Conservation (phyloP, 805 yeast species). For the Ogataea polymorpha region DNA sequence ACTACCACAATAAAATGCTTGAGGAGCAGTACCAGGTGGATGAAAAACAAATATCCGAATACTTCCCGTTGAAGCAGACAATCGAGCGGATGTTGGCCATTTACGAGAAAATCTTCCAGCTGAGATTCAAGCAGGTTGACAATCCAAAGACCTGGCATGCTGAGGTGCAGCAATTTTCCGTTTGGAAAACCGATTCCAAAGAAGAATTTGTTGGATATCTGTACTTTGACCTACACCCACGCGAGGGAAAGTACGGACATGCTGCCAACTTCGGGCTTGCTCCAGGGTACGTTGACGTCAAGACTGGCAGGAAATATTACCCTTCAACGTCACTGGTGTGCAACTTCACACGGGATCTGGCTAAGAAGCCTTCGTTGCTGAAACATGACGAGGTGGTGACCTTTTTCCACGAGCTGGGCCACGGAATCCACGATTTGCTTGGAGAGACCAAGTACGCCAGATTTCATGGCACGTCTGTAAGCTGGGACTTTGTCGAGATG, state of each 20-base stretch:
- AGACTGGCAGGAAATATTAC: constrained; percentile 45
- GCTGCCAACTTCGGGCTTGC: constrained; percentile 77
- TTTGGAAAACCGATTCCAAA: constrained; percentile 57
- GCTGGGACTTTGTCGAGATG: constrained; percentile 87
- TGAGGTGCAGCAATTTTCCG: constrained; percentile 72
- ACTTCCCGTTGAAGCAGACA: constrained; percentile 71
- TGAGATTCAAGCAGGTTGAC: constrained; percentile 57
- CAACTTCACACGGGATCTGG: constrained; percentile 75
- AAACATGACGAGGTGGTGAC: constrained; percentile 79
- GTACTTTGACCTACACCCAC: constrained; percentile 78
- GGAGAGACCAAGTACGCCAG: constrained; percentile 62
- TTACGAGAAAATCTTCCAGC: constrained; percentile 65
- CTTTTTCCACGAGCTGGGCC: constrained; percentile 87
- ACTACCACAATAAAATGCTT: constrained; percentile 60
- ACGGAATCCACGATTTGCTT: constrained; percentile 77
- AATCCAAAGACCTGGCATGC: constrained; percentile 65
- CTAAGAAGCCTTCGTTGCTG: constrained; percentile 67
- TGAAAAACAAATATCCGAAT: constrained; percentile 67
- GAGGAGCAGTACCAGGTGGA: constrained; percentile 72
- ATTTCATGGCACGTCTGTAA: constrained; percentile 75
- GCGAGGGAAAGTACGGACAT: constrained; percentile 84
- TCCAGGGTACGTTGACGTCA: constrained; percentile 52
- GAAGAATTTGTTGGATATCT: constrained; percentile 74
- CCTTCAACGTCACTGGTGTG: constrained; percentile 82
- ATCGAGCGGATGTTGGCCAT: constrained; percentile 66